Evolutionary conservation across 2,329 filamentous ascomycete genomes (phyloP), one percentile per base, ranked within the genome.

Genomic region (Tolypocladium ovalisporum): DNA sequence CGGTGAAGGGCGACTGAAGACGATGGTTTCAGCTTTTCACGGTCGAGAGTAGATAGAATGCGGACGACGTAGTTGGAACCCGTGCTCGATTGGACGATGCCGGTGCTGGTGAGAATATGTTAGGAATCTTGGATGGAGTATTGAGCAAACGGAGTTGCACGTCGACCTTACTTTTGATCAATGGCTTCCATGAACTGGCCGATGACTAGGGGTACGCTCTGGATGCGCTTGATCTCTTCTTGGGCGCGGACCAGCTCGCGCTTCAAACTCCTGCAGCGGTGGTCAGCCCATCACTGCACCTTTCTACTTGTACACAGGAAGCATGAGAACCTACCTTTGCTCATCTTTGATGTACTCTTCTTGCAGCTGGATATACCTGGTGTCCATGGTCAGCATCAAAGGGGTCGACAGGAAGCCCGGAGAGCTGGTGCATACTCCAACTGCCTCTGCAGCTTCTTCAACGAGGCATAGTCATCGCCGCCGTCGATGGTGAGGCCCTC

Each of bases 291-390:
- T 51, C 24, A 15, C 17, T 13, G 5, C 32, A 22, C 3, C 13
- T 34, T 22, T 12, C 47, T 22, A 3, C 13, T 22, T 52, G 10
- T 13, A 17, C 19, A 8, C 5, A 19, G 27, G 19, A 4, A 34
- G 5, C 6, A 8, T 19, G 42, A 5, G 4, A 27, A 60, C 71
- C 57, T 75, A 89, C 88, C 90, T 87, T 78, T 99, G 94, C 80
- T 99, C 94, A 84, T 99, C 94, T 79, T 99, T 99, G 85, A 99
- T 99, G 76, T 99, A 99, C 73, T 99, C 94, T 76, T 99, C 94
- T 77, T 99, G 94, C 66, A 99, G 82, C 75, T 97, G 90, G 72
- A 97, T 96, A 74, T 96, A 90, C 73, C 87, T 90, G 17, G 19
- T 34, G 4, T 66, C 62, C 37, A 57, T 62, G 62, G 47, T 52